Percentiles rank a stretch among this genome's conserved stretches.
phyloP scores from a whole-genome alignment of 495 filamentous ascomycete species.

The Aspergillus cavernicola region DNA sequence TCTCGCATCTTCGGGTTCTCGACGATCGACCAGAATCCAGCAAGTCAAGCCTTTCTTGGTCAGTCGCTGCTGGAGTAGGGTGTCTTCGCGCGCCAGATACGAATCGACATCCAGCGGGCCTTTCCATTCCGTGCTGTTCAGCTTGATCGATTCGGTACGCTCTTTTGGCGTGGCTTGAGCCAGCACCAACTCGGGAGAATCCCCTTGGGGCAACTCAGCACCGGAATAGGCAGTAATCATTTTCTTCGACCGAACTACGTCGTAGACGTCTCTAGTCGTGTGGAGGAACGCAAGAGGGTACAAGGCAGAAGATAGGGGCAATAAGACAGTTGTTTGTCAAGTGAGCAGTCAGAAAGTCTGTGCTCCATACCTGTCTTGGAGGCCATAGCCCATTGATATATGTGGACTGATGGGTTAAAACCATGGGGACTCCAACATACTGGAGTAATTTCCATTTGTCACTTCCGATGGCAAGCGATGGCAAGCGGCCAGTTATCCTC shows the following conservation, averaged over 20 bases:
- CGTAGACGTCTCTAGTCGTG: not conserved
- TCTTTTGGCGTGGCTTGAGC: slow-evolving; percentile 66
- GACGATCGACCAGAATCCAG: slow-evolving; percentile 77
- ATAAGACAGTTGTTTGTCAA: not conserved
- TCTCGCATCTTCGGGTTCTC: slow-evolving; percentile 43
- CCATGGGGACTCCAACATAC: not conserved
- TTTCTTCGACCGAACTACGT: not conserved
- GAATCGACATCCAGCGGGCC: slow-evolving; percentile 58
- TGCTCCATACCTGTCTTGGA: not conserved
- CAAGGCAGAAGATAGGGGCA: not conserved
- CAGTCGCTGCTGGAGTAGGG: slow-evolving; percentile 62
- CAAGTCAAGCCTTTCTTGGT: slow-evolving; percentile 71
- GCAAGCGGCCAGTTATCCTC: not conserved
- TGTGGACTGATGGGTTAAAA: not conserved
- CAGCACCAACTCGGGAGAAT: slow-evolving; percentile 60
- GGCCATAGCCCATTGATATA: slow-evolving; percentile 1
- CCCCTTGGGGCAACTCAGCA: slow-evolving; percentile 49
- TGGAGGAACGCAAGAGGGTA: not conserved
- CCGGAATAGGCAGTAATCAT: slow-evolving; percentile 33
- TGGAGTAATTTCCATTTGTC: slow-evolving; percentile 20
- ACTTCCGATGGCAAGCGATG: slow-evolving; percentile 27
- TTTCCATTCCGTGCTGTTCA: slow-evolving; percentile 72
- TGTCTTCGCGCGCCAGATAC: slow-evolving; percentile 76
- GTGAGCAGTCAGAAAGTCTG: not conserved
- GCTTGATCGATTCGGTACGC: slow-evolving; percentile 55